These are phyloP conservation scores for Schizochytrium sp. DNA, from an alignment of 108 stramenopile genomes.

Conservation along the genomic window DNA sequence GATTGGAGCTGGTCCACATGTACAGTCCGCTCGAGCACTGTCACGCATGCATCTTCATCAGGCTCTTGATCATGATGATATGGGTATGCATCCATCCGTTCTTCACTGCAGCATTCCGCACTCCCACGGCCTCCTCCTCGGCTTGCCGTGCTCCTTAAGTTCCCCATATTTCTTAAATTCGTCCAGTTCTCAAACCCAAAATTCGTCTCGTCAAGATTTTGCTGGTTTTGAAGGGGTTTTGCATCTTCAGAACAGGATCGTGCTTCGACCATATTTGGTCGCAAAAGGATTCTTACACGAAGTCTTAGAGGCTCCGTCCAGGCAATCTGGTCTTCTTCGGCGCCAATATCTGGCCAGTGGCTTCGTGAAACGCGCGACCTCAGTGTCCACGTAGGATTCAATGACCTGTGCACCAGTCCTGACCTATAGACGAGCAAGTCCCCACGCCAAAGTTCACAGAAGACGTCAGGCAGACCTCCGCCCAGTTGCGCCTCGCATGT, in stretches of 20 bases:
- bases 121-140: not conserved
- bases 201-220: no score
- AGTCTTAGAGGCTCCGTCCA: no score
- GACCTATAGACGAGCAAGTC: constrained; percentile 27
- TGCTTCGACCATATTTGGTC: no score
- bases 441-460: constrained; percentile 38
- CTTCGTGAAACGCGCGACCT: not conserved
- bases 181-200: no score
- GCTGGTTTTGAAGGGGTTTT: no score
- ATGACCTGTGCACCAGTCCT: constrained; percentile 35
- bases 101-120: not conserved
- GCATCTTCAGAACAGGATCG: no score
- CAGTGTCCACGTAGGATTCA: constrained; percentile 57
- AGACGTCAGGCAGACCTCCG: not conserved
- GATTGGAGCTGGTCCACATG: not conserved
- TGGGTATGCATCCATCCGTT: constrained; percentile 14
- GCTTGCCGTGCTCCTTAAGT: no score
- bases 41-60: not conserved
- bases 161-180: no score
- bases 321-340: not conserved
- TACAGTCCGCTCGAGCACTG: not conserved
- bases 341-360: constrained; percentile 18
- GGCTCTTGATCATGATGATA: constrained; percentile 16
- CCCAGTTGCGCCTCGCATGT: not conserved
- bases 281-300: no score